These are phyloP conservation scores for Phytophthora sojae DNA, from an alignment of 352 stramenopile species.

Conservation along the genomic window DNA sequence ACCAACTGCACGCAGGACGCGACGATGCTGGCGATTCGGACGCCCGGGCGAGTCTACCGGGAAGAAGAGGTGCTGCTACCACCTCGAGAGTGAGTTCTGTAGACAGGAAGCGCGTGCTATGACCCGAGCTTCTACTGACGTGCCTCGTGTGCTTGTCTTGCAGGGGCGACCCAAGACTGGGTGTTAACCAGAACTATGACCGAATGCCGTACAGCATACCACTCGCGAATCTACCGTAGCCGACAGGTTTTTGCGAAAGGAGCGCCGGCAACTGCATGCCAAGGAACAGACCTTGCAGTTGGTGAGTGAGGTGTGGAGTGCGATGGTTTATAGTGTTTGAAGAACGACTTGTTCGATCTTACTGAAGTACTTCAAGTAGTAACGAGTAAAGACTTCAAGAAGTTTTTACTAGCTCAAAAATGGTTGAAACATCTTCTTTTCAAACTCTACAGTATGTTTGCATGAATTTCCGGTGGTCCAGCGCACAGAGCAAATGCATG, in stretches of 20 bases:
- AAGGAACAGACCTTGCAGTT: too few species aligned
- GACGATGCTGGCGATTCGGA: constrained; percentile 52
- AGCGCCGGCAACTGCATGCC: too few species aligned
- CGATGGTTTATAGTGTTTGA: background rate
- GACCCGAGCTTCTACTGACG: background rate
- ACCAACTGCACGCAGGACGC: constrained; percentile 55
- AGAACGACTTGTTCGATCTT: too few species aligned
- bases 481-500: background rate
- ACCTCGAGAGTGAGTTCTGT: constrained; percentile 57
- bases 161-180: constrained; percentile 71
- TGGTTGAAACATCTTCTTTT: background rate
- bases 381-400: too few species aligned
- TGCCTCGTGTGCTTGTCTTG: background rate
- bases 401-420: too few species aligned
- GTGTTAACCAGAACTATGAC: constrained; percentile 81
- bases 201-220: constrained; percentile 83
- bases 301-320: background rate
- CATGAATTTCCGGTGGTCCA: background rate
- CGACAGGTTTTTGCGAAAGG: too few species aligned
- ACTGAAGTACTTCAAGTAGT: too few species aligned
- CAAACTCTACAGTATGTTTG: background rate
- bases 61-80: constrained; percentile 63
- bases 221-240: constrained; percentile 61
- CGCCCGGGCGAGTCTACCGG: constrained; percentile 56
- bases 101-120: constrained; percentile 7